Conservation (phyloP, 163 green algal genomes). For the Chloroidium sp. region DNA sequence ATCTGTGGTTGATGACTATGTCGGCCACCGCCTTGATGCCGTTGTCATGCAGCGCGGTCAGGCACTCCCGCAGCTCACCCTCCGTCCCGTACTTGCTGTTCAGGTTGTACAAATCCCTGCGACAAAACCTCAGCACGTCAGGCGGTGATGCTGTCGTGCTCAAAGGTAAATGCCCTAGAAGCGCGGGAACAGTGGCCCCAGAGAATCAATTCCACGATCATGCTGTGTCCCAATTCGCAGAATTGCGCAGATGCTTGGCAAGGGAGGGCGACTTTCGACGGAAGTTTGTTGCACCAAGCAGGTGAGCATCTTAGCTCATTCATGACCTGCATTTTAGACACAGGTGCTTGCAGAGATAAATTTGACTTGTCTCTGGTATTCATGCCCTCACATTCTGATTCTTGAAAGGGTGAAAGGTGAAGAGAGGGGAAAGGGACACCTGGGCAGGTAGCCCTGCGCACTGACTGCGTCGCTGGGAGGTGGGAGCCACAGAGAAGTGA, state of each 20-base stretch:
- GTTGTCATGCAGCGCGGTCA: conserved; percentile 61
- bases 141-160: background rate
- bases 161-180: no score
- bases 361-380: no score
- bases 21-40: conserved; percentile 84
- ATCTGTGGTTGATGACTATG: conserved; percentile 99
- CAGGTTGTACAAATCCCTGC: conserved; percentile 70
- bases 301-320: conserved; percentile 25
- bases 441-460: conserved; percentile 54
- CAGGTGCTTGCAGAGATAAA: no score
- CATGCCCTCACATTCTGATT: no score
- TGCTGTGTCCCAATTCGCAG: no score
- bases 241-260: background rate
- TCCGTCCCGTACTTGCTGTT: conserved; percentile 83
- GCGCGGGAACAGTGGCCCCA: no score
- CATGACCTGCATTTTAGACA: conserved; percentile 46
- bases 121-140: background rate
- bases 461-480: conserved; percentile 82
- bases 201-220: no score
- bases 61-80: conserved; percentile 63
- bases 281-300: no score
- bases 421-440: conserved; percentile 15
- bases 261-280: background rate
- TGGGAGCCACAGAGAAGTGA: conserved; percentile 90
- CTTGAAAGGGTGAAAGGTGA: no score